A percentile compares a stretch with the other conserved stretches of the same genome.
Evolutionary conservation across 1,139 yeast species (phyloP).

Genomic region (Blastobotrys buckinghamii): DNA sequence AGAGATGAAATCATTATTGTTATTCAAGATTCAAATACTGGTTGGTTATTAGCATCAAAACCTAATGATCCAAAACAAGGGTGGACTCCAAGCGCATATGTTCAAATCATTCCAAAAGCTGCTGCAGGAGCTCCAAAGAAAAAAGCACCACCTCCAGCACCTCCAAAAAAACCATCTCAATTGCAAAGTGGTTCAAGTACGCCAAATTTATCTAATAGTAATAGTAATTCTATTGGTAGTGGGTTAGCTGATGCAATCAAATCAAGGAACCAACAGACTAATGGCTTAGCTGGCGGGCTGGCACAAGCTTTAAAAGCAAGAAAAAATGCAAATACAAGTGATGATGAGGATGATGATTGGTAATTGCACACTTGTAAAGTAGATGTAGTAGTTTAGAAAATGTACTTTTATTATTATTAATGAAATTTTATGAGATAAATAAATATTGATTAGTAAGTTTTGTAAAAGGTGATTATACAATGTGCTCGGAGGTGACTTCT

Average conservation of each 20-base stretch:
- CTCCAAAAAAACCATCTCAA: constrained; percentile 27
- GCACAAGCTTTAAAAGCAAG: constrained; percentile 87
- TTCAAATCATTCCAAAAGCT: constrained; percentile 41
- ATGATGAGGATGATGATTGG: constrained; percentile 56
- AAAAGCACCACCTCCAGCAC: constrained; percentile 30
- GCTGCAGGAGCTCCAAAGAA: constrained; percentile 8
- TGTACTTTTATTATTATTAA: not conserved
- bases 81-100: constrained; percentile 95
- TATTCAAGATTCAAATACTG: constrained; percentile 60
- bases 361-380: constrained; percentile 20
- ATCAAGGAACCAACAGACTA: constrained; percentile 57
- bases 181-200: constrained; percentile 23
- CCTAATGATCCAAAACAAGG: constrained; percentile 78
- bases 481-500: constrained; percentile 1
- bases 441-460: not conserved
- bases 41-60: constrained; percentile 87
- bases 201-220: constrained; percentile 10
- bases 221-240: constrained; percentile 39
- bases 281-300: constrained; percentile 72
- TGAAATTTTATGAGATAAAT: constrained; percentile 4
- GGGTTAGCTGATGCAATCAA: constrained; percentile 72
- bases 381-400: too few species aligned
- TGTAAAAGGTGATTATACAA: constrained; percentile 1
- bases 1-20: constrained; percentile 74
- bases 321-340: constrained; percentile 77